Evolutionary conservation across 208 protist genomes (phyloP), one percentile per base, ranked within the genome.

Genomic region (Trypanosoma congolense): DNA sequence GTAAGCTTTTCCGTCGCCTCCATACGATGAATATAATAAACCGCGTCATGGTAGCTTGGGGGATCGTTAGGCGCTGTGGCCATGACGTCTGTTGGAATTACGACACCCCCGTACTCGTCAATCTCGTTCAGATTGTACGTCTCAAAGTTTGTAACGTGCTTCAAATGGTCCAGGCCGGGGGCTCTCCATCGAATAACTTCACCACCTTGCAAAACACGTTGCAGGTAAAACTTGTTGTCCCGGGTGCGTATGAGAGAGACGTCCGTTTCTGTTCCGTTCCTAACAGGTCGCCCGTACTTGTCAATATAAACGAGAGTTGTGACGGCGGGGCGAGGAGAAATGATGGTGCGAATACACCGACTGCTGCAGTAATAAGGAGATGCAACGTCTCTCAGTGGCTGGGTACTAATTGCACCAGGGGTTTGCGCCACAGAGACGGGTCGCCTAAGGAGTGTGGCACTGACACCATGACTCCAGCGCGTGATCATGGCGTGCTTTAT

Each of bases 211-310:
- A 95, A 69, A 33, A 95, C 73, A 42, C 88, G 88, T 50, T 92
- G 84, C n/a, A 95, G 60, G 58, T 91, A 95, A 56, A 92, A 95
- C 52, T 92, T 89, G 64, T 95, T 95, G 57, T 95, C 83, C 12
- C 88, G 88, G 16, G 84, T 92, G 28, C 84, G 73, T 21, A 95
- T 75, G 22, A 95, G 61, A 21, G 77, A 87, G 19, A 84, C 44
- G 56, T 90, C 82, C 24, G 84, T 92, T 55, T 90, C 83, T 2
- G 57, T 65, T 4, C 77, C 72, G 40, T 64, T 78, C 19, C 82
- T 75, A 28, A 92, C 61, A 3, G 74, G 66, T 2, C 71, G 58
- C 6, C 84, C 88, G 46, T 54, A 72, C 56, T 75, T 60, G 47
- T 92, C 71, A 41, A 95, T 60, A 52, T 86, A 92, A 24, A 82